These are phyloP conservation scores for Clitocybe nebularis DNA, from an alignment of 1,284 basidiomycete genomes.

Conservation along the genomic window DNA sequence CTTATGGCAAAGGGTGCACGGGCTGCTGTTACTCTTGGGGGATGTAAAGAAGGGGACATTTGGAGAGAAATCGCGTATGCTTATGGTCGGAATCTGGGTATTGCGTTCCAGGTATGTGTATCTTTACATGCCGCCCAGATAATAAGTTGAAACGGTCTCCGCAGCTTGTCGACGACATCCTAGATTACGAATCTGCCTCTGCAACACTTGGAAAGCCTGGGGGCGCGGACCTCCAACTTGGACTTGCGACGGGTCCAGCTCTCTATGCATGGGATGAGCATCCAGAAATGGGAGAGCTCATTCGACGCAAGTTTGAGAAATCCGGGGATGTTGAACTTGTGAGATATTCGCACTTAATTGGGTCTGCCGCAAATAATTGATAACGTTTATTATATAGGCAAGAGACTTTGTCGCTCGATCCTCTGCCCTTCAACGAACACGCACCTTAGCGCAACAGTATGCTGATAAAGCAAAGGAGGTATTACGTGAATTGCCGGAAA, in stretches of 20 bases:
- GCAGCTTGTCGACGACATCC: conserved; percentile 91
- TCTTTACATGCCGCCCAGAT: background rate
- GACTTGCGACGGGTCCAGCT: conserved; percentile 92
- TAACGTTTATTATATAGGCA: conserved; percentile 46
- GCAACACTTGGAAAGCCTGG: conserved; percentile 36
- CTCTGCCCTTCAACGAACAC: conserved; percentile 80
- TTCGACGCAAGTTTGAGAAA: conserved; percentile 79
- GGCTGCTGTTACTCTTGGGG: conserved; percentile 87
- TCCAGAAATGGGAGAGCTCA: conserved; percentile 83
- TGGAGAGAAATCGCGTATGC: conserved; percentile 94
- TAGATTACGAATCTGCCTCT: conserved; percentile 81
- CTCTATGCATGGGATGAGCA: conserved; percentile 95
- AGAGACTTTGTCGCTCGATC: conserved; percentile 74
- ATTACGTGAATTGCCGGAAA: conserved; percentile 71
- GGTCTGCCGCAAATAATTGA: background rate
- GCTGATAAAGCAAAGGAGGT: conserved; percentile 76
- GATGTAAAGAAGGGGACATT: conserved; percentile 74
- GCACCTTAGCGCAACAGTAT: conserved; percentile 73
- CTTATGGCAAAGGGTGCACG: conserved; percentile 93
- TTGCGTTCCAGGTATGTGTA: conserved; percentile 84
- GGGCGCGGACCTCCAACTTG: conserved; percentile 71
- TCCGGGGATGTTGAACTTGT: conserved; percentile 90
- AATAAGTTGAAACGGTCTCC: conserved; percentile 5
- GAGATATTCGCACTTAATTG: conserved; percentile 20
- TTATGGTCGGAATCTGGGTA: conserved; percentile 55